Evolutionary conservation across 1,284 basidiomycete species (phyloP).

Genomic region (Wolfiporia cocos): DNA sequence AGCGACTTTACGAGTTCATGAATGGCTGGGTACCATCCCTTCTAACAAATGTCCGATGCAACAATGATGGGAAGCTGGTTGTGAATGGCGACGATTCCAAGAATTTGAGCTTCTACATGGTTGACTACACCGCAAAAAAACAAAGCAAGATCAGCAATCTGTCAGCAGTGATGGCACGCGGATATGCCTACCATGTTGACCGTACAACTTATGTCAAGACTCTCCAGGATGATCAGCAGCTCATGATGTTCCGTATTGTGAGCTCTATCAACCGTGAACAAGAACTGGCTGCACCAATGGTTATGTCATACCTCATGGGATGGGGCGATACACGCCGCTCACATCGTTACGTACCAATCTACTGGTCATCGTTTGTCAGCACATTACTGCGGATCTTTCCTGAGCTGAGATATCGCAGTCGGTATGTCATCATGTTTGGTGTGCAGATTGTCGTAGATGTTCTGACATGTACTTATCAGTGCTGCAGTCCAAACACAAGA

Average conservation of each 20-base stretch:
- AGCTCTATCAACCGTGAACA: constrained; percentile 28
- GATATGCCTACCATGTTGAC: constrained; percentile 20
- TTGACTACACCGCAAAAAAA: constrained; percentile 19
- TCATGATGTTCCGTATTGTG: constrained; percentile 19
- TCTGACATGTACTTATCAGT: neutral
- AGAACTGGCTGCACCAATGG: constrained; percentile 29
- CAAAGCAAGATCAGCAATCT: constrained; percentile 15
- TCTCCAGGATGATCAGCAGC: constrained; percentile 12
- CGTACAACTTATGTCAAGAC: neutral
- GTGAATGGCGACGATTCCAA: constrained; percentile 23
- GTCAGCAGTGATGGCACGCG: constrained; percentile 25
- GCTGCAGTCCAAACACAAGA: neutral
- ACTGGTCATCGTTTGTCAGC: constrained; percentile 15
- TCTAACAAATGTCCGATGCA: constrained; percentile 18
- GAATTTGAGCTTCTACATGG: constrained; percentile 21
- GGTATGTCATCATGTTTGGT: neutral
- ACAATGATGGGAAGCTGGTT: constrained; percentile 29
- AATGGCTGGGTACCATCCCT: constrained; percentile 25
- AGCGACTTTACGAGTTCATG: constrained; percentile 17
- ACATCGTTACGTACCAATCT: constrained; percentile 16
- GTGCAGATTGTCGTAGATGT: neutral
- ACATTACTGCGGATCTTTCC: constrained; percentile 8
- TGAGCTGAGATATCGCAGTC: neutral
- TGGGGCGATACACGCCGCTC: constrained; percentile 25
- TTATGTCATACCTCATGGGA: constrained; percentile 30